phyloP scores from a whole-genome alignment of 2,329 filamentous ascomycete species.

The Pyrenochaeta sp. region DNA sequence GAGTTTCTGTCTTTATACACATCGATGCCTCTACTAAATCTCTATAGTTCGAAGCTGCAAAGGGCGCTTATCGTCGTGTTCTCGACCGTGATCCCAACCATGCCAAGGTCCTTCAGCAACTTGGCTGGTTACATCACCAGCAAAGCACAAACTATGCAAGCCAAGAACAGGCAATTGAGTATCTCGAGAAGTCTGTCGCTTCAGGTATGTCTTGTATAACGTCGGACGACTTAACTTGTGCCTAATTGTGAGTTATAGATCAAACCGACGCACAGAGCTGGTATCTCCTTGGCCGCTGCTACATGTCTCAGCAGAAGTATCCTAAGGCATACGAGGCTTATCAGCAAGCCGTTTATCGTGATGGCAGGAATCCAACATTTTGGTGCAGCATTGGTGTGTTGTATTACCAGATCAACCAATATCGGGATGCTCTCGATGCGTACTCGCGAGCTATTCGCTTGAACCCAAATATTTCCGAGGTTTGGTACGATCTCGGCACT shows the following conservation, averaged over 20 bases:
- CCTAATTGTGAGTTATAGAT: constrained; percentile 62
- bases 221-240: constrained; percentile 12
- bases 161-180: constrained; percentile 96
- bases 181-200: constrained; percentile 93
- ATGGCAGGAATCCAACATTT: constrained; percentile 96
- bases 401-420: constrained; percentile 99
- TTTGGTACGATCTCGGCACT: constrained; percentile 98
- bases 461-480: constrained; percentile 98
- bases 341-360: constrained; percentile 97
- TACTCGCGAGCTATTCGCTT: constrained; percentile 96
- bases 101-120: constrained; percentile 96
- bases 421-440: constrained; percentile 94
- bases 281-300: constrained; percentile 96
- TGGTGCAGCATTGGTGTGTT: constrained; percentile 99
- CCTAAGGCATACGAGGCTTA: constrained; percentile 98
- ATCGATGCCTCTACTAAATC: constrained; percentile 29
- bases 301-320: constrained; percentile 99
- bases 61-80: constrained; percentile 89
- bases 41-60: constrained; percentile 85
- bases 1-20: constrained; percentile 52
- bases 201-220: constrained; percentile 69
- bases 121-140: constrained; percentile 97
- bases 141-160: constrained; percentile 90
- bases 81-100: constrained; percentile 94
- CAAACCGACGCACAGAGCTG: constrained; percentile 96